These are phyloP conservation scores for Fraxinus americana DNA, from an alignment of 257 asterid genomes.

Conservation along the genomic window DNA sequence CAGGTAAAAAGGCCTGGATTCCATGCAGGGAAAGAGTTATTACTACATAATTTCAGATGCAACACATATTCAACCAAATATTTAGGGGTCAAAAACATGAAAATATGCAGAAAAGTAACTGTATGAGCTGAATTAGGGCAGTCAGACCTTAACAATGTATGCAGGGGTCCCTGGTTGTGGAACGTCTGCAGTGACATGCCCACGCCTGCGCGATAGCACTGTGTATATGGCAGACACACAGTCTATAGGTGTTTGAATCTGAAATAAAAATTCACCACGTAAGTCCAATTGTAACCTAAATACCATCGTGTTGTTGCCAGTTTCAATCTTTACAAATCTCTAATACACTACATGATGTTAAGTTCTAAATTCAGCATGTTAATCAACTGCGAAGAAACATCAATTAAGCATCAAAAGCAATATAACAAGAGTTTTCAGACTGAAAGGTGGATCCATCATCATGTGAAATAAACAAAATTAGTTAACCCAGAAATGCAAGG, in stretches of 20 bases:
- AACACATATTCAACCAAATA: not conserved
- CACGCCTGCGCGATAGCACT: conserved; percentile 91
- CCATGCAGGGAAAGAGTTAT: conserved; percentile 12
- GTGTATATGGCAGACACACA: conserved; percentile 95
- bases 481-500: not conserved
- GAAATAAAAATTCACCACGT: conserved; percentile 29
- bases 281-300: conserved; percentile 21
- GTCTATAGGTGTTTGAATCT: conserved; percentile 97
- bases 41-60: not conserved
- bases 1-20: conserved; percentile 84
- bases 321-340: no score
- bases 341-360: no score
- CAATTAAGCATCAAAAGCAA: no score
- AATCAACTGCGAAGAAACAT: no score
- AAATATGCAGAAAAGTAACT: not conserved
- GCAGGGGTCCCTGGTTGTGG: conserved; percentile 99
- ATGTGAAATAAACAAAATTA: no score
- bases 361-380: no score
- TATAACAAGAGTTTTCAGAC: no score
- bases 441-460: not conserved
- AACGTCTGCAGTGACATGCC: conserved; percentile 93
- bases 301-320: not conserved
- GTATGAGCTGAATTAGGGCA: not conserved
- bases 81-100: no score
- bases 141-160: conserved; percentile 83